Conservation (phyloP, 768 basidiomycete species). For the Trametes cinnabarina region DNA sequence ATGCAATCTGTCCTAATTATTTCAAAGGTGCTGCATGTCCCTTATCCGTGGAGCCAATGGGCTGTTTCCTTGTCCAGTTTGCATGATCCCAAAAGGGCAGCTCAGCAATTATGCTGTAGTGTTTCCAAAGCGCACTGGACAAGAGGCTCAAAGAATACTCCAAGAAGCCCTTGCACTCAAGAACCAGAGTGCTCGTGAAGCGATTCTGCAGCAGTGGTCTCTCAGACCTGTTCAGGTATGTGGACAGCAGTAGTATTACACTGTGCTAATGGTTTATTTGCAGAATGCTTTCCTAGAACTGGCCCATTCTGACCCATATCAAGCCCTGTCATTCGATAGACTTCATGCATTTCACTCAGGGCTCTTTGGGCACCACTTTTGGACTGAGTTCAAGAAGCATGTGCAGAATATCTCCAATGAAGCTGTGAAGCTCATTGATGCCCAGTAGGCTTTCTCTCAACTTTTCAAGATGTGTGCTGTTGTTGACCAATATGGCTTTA, state of each 20-base stretch:
- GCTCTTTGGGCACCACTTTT: background rate
- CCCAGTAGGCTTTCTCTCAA: background rate
- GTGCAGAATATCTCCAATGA: background rate
- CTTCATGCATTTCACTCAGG: conserved; percentile 2
- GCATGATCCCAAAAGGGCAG: background rate
- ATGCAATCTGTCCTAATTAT: too few relatives aligned
- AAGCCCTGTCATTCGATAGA: conserved; percentile 4
- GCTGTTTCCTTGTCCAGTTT: conserved; percentile 1
- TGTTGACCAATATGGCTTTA: too few relatives aligned
- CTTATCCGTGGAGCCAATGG: conserved; percentile 3
- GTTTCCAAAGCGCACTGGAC: background rate
- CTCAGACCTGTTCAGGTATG: background rate
- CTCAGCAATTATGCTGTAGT: background rate
- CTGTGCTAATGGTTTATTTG: too few relatives aligned
- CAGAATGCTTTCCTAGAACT: conserved; percentile 7
- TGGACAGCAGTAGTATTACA: too few relatives aligned
- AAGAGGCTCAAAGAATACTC: background rate
- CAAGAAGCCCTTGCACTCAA: background rate
- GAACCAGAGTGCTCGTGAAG: background rate
- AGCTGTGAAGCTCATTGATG: background rate
- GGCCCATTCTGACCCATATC: background rate
- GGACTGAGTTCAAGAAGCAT: background rate
- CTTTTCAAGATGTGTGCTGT: background rate
- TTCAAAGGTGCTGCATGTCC: conserved; percentile 5
- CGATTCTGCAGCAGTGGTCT: background rate